A percentile compares a stretch with the other conserved stretches of the same genome.
Evolutionary conservation across 1,284 basidiomycete genomes (phyloP).

Genomic region (Testicularia cyperi): DNA sequence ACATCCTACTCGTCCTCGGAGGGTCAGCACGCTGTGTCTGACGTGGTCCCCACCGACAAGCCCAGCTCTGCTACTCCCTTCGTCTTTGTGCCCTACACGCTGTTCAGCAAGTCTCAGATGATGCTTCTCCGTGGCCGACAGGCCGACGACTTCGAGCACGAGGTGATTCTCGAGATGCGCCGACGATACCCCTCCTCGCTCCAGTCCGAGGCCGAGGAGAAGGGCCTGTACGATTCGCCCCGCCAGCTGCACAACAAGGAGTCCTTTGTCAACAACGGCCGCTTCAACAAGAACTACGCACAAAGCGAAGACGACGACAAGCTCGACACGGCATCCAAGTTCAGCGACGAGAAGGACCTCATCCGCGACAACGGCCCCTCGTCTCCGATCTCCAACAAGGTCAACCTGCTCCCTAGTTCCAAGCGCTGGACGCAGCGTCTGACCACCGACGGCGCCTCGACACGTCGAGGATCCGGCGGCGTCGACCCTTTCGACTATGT

Average conservation of each 20-base stretch:
- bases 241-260: conserved; percentile 16
- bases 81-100: conserved; percentile 64
- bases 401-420: conserved; percentile 18
- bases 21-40: conserved; percentile 50
- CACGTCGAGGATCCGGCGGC: conserved; percentile 4
- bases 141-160: conserved; percentile 60
- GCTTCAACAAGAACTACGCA: conserved; percentile 9
- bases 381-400: conserved; percentile 24
- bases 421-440: conserved; percentile 34
- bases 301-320: conserved; percentile 35
- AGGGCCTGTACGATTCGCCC: conserved; percentile 6
- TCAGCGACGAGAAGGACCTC: conserved; percentile 26
- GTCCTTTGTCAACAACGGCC: conserved; percentile 13
- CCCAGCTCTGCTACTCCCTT: conserved; percentile 63
- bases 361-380: conserved; percentile 1
- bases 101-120: conserved; percentile 64
- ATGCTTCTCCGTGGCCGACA: conserved; percentile 62
- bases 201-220: conserved; percentile 49
- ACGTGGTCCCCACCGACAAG: conserved; percentile 56
- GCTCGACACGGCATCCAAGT: conserved; percentile 29
- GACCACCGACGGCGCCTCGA: conserved; percentile 7
- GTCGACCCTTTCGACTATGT: neutral
- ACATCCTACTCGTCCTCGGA: conserved; percentile 57
- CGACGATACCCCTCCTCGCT: conserved; percentile 57
- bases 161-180: conserved; percentile 59